Base-by-base conservation (phyloP, 2,329 filamentous ascomycete species). In the Tolypocladium ophioglossoides region DNA sequence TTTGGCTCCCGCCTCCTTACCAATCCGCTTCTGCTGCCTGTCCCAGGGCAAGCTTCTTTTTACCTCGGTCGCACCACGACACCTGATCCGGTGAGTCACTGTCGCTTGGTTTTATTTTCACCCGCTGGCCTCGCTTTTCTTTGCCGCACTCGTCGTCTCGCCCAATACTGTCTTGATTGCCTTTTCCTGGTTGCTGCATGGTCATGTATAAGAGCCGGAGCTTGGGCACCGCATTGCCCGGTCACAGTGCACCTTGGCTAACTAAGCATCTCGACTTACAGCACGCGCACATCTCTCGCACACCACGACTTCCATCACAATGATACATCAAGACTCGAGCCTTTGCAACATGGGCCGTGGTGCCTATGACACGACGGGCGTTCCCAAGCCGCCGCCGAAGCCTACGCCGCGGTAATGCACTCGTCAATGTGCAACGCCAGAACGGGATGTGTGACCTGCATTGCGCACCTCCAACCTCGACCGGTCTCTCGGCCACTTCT, bases 311-410 rank as follows among this genome's bases (percentile, higher is more conserved):
- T 56, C 56, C 57, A 34, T 58, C 63, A 71, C 58, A 58, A 75
- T 75, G 72, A 58, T 70, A 58, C 62, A 67, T 58, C 58, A 62
- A 55, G 64, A 63, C 52, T 64, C 66, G 56, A 64, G 60, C 57
- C 63, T 65, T 51, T 64, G 60, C 67, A 75, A 78, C 65, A 77
- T 77, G 73, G 76, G 74, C 57, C 71, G 76, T 55, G 76, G 76
- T 55, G 76, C 74, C 59, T 79, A 79, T 62, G 76, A 79, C 60
- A 77, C 74, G 58, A 78, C 75, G 27, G 74, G 74, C 49, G 68
- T 77, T 27, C 68, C 70, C 55, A 78, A 78, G 67, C 76, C 75
- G 54, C 70, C 71, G 32, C 72, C 71, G 53, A 69, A 68, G 51
- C 72, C 72, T 52, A 70, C 71, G 64, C 70, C 70, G 54, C 67